Conservation (phyloP, 805 yeast genomes). For the Saccharomycopsis guyanensis region DNA sequence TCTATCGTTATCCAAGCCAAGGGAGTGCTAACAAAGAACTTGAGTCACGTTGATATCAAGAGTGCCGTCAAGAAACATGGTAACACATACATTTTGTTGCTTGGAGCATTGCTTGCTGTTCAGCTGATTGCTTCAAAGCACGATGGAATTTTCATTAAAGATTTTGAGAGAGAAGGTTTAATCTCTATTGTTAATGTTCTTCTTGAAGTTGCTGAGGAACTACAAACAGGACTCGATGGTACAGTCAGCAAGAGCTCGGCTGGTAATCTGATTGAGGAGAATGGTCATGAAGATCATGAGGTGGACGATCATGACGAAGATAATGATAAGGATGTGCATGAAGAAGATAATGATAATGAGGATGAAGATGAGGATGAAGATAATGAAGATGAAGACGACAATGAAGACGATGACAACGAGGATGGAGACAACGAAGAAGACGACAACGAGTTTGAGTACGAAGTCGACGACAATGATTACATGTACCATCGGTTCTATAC, state of each 20-base stretch:
- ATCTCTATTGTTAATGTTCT: conserved; percentile 40
- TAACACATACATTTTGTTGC: conserved; percentile 6
- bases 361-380: conserved; percentile 25
- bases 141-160: conserved; percentile 36
- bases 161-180: conserved; percentile 69
- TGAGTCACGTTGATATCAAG: neutral
- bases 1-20: conserved; percentile 47
- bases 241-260: conserved; percentile 2
- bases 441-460: conserved; percentile 15
- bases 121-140: conserved; percentile 36
- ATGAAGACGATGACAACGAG: conserved; percentile 23
- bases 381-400: conserved; percentile 22
- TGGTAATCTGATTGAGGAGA: neutral
- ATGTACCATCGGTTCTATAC: neutral
- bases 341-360: conserved; percentile 26
- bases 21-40: neutral
- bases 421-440: conserved; percentile 19
- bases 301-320: conserved; percentile 19
- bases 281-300: conserved; percentile 1
- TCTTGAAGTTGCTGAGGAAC: conserved; percentile 24
- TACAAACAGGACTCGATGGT: too few relatives aligned
- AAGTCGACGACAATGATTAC: neutral
- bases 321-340: conserved; percentile 24
- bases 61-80: conserved; percentile 2
- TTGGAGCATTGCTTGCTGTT: conserved; percentile 30